Conservation (phyloP, 768 basidiomycete species). For the Suillus ampliporus region DNA sequence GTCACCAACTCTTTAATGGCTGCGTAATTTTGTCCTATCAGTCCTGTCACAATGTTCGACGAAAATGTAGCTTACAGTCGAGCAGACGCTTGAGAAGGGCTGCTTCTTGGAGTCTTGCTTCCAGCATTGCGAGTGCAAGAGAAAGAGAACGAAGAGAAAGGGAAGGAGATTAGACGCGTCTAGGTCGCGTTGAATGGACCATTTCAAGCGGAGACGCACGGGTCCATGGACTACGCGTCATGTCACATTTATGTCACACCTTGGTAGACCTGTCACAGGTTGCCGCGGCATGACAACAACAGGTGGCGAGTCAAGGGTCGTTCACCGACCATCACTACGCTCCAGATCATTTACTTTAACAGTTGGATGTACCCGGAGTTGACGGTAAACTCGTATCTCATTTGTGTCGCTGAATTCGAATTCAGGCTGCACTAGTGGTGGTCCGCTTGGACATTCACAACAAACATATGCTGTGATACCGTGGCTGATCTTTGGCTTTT, state of each 20-base stretch:
- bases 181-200: conserved; percentile 32
- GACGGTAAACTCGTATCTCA: not conserved
- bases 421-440: not conserved
- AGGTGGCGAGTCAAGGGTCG: not conserved
- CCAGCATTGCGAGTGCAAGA: conserved; percentile 62
- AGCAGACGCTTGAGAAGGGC: conserved; percentile 90
- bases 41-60: conserved; percentile 15
- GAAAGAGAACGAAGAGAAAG: conserved; percentile 18
- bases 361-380: not conserved
- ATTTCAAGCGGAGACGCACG: conserved; percentile 42
- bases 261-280: no score
- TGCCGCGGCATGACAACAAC: conserved; percentile 4
- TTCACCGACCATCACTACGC: not conserved
- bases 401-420: conserved; percentile 5
- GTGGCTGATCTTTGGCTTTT: conserved; percentile 8
- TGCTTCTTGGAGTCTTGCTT: conserved; percentile 90
- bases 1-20: conserved; percentile 98
- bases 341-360: not conserved
- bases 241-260: conserved; percentile 35
- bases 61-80: conserved; percentile 66
- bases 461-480: conserved; percentile 9
- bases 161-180: conserved; percentile 32
- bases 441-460: conserved; percentile 9
- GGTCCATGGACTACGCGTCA: conserved; percentile 29
- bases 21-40: conserved; percentile 34